These are phyloP conservation scores for Cercospora brassicicola DNA, from an alignment of 2,329 filamentous ascomycete genomes.

Conservation along the genomic window DNA sequence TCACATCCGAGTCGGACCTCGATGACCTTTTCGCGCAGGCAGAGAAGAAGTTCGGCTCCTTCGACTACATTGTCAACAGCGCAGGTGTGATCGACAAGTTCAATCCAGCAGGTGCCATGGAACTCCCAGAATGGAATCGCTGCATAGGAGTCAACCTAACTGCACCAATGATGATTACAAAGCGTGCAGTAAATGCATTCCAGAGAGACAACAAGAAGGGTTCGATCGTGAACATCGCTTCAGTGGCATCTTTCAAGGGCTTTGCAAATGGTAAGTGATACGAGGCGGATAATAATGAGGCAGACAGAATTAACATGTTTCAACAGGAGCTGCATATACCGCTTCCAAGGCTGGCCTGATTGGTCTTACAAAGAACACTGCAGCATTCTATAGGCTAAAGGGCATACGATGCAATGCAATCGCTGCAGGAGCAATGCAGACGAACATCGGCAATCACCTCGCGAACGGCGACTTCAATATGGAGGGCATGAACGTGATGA, in stretches of 20 bases:
- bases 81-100: constrained; percentile 60
- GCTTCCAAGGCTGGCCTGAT: constrained; percentile 57
- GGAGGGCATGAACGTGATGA: constrained; percentile 33
- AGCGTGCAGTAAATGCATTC: constrained; percentile 54
- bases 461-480: constrained; percentile 32
- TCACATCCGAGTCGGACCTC: constrained; percentile 41
- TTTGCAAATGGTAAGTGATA: constrained; percentile 41
- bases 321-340: constrained; percentile 46
- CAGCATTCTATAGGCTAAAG: constrained; percentile 55
- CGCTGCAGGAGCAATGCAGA: constrained; percentile 54
- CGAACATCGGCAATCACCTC: constrained; percentile 55
- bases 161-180: constrained; percentile 55
- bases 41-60: constrained; percentile 45
- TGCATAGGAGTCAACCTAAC: constrained; percentile 60
- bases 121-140: constrained; percentile 53
- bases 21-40: constrained; percentile 42
- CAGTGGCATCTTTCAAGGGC: constrained; percentile 49
- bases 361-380: constrained; percentile 59
- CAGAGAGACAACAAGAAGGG: constrained; percentile 48
- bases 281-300: neutral
- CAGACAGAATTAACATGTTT: constrained; percentile 8
- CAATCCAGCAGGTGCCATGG: constrained; percentile 52
- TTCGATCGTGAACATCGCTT: constrained; percentile 56
- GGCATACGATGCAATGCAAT: constrained; percentile 48
- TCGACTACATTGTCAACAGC: constrained; percentile 60